These are phyloP conservation scores for Fusarium sp. DNA, from an alignment of 2,329 filamentous ascomycete genomes.

Conservation along the genomic window DNA sequence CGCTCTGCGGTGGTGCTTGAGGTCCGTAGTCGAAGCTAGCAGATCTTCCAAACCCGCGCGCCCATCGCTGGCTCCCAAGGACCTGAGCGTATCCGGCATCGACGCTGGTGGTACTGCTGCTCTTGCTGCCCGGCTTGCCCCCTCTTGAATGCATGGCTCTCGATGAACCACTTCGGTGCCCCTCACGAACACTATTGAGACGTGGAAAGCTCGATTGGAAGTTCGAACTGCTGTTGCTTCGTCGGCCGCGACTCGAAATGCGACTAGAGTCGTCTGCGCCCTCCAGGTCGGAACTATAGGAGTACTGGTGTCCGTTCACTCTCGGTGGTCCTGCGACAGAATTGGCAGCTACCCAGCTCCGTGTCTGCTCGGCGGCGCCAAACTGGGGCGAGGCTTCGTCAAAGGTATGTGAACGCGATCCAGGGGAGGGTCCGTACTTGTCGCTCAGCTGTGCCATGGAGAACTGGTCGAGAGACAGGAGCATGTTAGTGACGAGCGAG, in stretches of 20 bases:
- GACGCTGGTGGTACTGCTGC: conserved; percentile 76
- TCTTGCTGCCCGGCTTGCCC: conserved; percentile 76
- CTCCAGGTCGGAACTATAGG: conserved; percentile 73
- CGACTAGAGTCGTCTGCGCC: conserved; percentile 66
- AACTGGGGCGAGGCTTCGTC: conserved; percentile 44
- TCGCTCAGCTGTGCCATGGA: conserved; percentile 62
- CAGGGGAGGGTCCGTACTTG: conserved; percentile 41
- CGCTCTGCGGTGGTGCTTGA: conserved; percentile 45
- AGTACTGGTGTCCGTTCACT: conserved; percentile 55
- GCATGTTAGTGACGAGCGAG: conserved; percentile 95
- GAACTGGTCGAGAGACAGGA: conserved; percentile 90
- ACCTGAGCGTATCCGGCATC: conserved; percentile 72
- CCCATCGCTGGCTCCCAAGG: conserved; percentile 69
- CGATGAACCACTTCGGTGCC: conserved; percentile 53
- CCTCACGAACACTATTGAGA: conserved; percentile 72
- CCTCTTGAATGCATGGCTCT: conserved; percentile 63
- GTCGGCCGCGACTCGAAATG: conserved; percentile 70
- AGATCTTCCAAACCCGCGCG: conserved; percentile 67
- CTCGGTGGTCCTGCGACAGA: conserved; percentile 39
- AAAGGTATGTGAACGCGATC: conserved; percentile 44
- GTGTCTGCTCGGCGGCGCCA: conserved; percentile 50
- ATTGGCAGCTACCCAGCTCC: conserved; percentile 47
- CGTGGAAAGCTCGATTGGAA: conserved; percentile 70
- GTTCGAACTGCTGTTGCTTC: conserved; percentile 86
- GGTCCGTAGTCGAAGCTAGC: conserved; percentile 81